Evolutionary conservation across 805 yeast genomes (phyloP).

Genomic region (Candida chauliodis): DNA sequence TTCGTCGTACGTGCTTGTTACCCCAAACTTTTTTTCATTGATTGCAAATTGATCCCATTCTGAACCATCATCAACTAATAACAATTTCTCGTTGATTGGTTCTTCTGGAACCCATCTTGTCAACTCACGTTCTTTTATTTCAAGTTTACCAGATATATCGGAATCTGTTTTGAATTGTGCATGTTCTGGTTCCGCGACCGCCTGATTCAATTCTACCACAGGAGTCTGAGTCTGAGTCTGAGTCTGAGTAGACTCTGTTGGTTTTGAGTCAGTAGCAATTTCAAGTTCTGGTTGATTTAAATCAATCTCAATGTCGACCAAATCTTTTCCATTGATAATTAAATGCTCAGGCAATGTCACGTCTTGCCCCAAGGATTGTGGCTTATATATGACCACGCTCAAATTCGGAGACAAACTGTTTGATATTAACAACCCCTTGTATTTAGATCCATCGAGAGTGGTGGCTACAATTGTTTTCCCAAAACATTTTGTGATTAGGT

Average conservation of each 20-base stretch:
- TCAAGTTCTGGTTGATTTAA: slow-evolving; percentile 16
- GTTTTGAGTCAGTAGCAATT: slow-evolving; percentile 7
- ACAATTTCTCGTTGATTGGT: slow-evolving; percentile 18
- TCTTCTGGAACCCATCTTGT: slow-evolving; percentile 81
- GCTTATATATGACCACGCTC: slow-evolving; percentile 53
- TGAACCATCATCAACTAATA: slow-evolving; percentile 32
- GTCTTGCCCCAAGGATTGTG: slow-evolving; percentile 35
- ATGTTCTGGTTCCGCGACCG: too few species aligned
- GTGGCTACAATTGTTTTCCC: slow-evolving; percentile 56
- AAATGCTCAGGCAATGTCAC: slow-evolving; percentile 38
- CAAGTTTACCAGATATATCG: slow-evolving; percentile 61
- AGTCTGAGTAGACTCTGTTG: background rate
- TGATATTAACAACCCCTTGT: slow-evolving; percentile 57
- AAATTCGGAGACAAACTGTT: slow-evolving; percentile 44
- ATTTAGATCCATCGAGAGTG: slow-evolving; percentile 56
- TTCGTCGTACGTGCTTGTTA: slow-evolving; percentile 81
- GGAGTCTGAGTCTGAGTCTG: too few species aligned
- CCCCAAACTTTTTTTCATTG: slow-evolving; percentile 87
- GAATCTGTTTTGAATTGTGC: slow-evolving; percentile 78
- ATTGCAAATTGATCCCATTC: slow-evolving; percentile 93
- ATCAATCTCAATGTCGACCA: slow-evolving; percentile 48
- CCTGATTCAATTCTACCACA: too few species aligned
- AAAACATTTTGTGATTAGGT: slow-evolving; percentile 53
- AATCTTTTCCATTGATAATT: slow-evolving; percentile 47
- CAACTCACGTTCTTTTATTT: slow-evolving; percentile 64